A percentile compares a stretch with the other conserved stretches of the same genome.
Evolutionary conservation across 1,284 basidiomycete genomes (phyloP).

Genomic region (Ceratobasidium sp.): DNA sequence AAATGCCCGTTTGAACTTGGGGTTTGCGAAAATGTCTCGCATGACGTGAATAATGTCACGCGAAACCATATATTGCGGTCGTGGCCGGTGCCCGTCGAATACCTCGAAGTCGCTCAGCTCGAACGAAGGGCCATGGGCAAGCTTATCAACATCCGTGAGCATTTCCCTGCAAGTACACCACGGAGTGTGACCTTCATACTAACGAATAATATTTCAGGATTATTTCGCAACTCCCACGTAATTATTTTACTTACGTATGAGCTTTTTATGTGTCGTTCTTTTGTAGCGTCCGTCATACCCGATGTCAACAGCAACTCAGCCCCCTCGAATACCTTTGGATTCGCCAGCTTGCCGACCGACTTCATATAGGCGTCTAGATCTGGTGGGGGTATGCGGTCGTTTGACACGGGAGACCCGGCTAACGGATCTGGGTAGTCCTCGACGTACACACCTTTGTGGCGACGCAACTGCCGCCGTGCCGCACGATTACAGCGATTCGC

Average conservation of each 20-base stretch:
- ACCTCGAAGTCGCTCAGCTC: not conserved
- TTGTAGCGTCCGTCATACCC: not conserved
- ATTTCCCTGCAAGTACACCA: not conserved
- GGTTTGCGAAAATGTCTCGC: not conserved
- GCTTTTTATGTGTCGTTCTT: constrained; percentile 7
- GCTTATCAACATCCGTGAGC: not conserved
- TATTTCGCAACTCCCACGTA: not conserved
- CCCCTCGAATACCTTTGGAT: constrained; percentile 9
- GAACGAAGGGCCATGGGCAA: not conserved
- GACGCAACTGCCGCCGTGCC: too few relatives aligned
- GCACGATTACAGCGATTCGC: too few relatives aligned
- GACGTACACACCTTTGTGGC: not conserved
- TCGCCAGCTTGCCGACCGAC: not conserved
- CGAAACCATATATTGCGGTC: not conserved
- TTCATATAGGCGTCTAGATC: not conserved
- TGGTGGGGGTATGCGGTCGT: not conserved
- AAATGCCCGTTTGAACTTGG: not conserved
- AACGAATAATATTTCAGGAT: not conserved
- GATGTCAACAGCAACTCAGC: constrained; percentile 28
- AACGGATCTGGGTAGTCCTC: constrained; percentile 4
- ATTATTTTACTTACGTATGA: not conserved
- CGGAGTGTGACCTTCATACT: constrained; percentile 4
- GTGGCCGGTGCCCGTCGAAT: not conserved
- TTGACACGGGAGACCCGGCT: constrained; percentile 11
- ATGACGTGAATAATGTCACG: not conserved